Evolutionary conservation across 805 yeast genomes (phyloP), one percentile per base, ranked within the genome.

Genomic region (Hyphopichia homilentoma): DNA sequence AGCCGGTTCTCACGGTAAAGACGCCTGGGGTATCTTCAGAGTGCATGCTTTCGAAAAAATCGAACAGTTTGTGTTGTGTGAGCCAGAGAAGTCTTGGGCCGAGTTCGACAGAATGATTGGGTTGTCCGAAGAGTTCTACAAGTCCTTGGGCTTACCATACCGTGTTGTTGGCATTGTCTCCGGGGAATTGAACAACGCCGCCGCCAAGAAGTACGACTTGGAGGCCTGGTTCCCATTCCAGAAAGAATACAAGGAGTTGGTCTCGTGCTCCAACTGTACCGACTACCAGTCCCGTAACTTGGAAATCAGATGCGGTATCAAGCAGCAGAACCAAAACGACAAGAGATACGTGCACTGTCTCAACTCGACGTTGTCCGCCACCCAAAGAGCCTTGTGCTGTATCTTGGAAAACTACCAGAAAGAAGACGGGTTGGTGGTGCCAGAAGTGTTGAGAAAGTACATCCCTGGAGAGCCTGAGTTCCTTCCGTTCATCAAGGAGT

Each of bases 161-260:
- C 79, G 97, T 62, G 93, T 93, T 38, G 98, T 93, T 43, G 95
- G 95, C 50, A 93, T 93, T 63, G 98, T 93, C 42, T 87, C 96
- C 39, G 98, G 97, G 52, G 98, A 90, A 72, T 79, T 93, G 61
- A 93, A 93, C 76, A 93, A 93, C 52, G 97, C 98, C 33, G 98
- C 98, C 42, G 97, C 98, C 46, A 93, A 93, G 75, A 93, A 93
- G 67, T 93, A 83, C 71, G 98, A 93, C 71, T 77, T 93, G 58
- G 98, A 93, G 74, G 98, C 98, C 32, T 93, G 98, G 98, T 93
- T 93, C 94, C 98, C 98, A 58, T 93, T 75, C 85, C 98, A 93
- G 75, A 77, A 88, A 63, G 98, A 93, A 69, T 93, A 85, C 73
- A 93, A 93, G 70, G 98, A 93, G 72, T 79, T 93, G 54, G 98